A percentile compares a stretch with the other conserved stretches of the same genome.
phyloP scores from a whole-genome alignment of 129 eudicot genomes.

The Tagetes patula region DNA sequence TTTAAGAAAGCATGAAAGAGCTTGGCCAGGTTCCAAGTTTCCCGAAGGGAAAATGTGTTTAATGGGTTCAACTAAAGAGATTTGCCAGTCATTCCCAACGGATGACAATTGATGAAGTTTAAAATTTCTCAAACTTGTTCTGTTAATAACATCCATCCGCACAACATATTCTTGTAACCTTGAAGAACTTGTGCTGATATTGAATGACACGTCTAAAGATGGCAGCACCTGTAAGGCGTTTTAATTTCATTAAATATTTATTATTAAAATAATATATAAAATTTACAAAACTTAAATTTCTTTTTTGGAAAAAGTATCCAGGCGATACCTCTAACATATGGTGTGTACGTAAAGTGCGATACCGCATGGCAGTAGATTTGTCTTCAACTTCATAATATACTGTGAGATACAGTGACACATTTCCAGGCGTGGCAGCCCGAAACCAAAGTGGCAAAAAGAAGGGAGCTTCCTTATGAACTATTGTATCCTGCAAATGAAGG shows the following conservation, averaged over 20 bases:
- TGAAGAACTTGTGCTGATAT: constrained; percentile 69
- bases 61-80: constrained; percentile 69
- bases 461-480: constrained; percentile 49
- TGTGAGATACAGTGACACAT: constrained; percentile 51
- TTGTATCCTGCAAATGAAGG: constrained; percentile 45
- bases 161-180: constrained; percentile 71
- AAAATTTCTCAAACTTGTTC: constrained; percentile 62
- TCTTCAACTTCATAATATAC: constrained; percentile 85
- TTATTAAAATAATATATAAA: background rate
- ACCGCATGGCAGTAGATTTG: constrained; percentile 53
- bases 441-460: constrained; percentile 86
- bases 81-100: constrained; percentile 75
- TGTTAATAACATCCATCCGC: constrained; percentile 79
- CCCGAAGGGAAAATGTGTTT: constrained; percentile 53
- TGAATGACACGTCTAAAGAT: constrained; percentile 76
- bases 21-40: constrained; percentile 69
- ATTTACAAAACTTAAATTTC: background rate
- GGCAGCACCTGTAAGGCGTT: constrained; percentile 63
- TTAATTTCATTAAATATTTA: background rate
- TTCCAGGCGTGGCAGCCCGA: constrained; percentile 89
- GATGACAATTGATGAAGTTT: constrained; percentile 79
- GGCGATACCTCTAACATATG: constrained; percentile 66
- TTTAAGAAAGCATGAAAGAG: constrained; percentile 80
- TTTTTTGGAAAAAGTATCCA: background rate
- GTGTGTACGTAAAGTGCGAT: constrained; percentile 82